Evolutionary conservation across 1,284 basidiomycete genomes (phyloP).

Genomic region (Ceratobasidium sp.): DNA sequence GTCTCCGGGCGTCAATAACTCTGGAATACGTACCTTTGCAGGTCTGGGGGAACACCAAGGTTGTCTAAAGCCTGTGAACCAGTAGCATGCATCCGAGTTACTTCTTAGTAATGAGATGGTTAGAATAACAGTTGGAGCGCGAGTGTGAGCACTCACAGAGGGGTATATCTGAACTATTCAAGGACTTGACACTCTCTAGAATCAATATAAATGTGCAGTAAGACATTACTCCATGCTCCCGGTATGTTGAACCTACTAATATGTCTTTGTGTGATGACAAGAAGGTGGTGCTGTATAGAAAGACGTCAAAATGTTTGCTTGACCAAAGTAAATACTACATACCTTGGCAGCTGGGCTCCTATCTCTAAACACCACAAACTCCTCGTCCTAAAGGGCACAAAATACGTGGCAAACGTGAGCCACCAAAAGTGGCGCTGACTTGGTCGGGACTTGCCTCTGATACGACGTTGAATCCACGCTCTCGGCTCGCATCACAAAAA

Average conservation of each 20-base stretch:
- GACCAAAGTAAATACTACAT: not conserved
- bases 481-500: slow-evolving; percentile 69
- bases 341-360: slow-evolving; percentile 57
- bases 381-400: slow-evolving; percentile 54
- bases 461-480: slow-evolving; percentile 71
- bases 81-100: slow-evolving; percentile 56
- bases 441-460: slow-evolving; percentile 65
- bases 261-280: slow-evolving; percentile 61
- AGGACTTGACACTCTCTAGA: slow-evolving; percentile 56
- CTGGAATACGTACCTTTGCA: slow-evolving; percentile 48
- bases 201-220: slow-evolving; percentile 48
- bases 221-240: not conserved
- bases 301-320: not conserved
- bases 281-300: slow-evolving; percentile 54
- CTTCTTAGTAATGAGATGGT: slow-evolving; percentile 49
- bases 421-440: not conserved
- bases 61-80: slow-evolving; percentile 53
- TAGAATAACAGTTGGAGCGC: not conserved
- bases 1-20: not conserved
- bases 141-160: slow-evolving; percentile 51
- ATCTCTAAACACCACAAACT: slow-evolving; percentile 60
- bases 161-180: slow-evolving; percentile 54
- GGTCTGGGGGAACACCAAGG: slow-evolving; percentile 44
- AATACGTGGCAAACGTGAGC: slow-evolving; percentile 6
- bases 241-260: slow-evolving; percentile 50